Percentiles rank a stretch among this genome's conserved stretches.
Evolutionary conservation across 1,139 yeast species (phyloP).

Genomic region (Blastobotrys buckinghamii): DNA sequence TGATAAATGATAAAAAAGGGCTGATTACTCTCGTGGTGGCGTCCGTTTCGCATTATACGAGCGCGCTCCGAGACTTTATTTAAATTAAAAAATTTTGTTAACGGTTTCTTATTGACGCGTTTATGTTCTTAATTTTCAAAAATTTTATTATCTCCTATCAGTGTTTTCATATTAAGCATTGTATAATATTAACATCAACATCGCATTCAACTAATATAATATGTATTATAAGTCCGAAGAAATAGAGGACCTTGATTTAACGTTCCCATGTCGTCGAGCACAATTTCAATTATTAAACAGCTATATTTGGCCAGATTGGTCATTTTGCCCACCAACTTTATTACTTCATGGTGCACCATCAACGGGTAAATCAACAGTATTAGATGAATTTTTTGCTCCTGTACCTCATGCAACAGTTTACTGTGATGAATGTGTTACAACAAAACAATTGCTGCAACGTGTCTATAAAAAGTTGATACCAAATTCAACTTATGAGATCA

Average conservation of each 20-base stretch:
- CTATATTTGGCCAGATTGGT: constrained; percentile 15
- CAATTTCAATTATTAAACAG: constrained; percentile 23
- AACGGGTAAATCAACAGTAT: constrained; percentile 30
- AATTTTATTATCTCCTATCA: no score
- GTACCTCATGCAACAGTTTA: constrained; percentile 26
- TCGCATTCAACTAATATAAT: constrained; percentile 1
- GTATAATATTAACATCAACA: constrained; percentile 7
- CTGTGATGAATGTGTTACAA: constrained; percentile 34
- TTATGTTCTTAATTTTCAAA: no score
- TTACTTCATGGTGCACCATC: constrained; percentile 32
- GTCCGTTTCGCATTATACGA: no score
- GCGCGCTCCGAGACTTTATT: no score
- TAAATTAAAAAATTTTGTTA: no score
- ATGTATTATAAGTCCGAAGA: no score
- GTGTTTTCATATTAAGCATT: no score
- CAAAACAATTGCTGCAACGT: constrained; percentile 33
- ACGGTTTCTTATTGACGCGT: no score
- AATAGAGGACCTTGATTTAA: no score
- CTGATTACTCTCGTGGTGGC: no score
- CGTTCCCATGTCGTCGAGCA: constrained; percentile 14
- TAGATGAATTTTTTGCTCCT: constrained; percentile 20
- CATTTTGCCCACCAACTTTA: constrained; percentile 24
- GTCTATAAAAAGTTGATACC: constrained; percentile 28
- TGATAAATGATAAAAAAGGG: no score
- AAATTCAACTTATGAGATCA: constrained; percentile 1